Percentiles rank a stretch among this genome's conserved stretches.
Evolutionary conservation across 495 filamentous ascomycete genomes (phyloP).

Genomic region (Penicillium bovifimosum): DNA sequence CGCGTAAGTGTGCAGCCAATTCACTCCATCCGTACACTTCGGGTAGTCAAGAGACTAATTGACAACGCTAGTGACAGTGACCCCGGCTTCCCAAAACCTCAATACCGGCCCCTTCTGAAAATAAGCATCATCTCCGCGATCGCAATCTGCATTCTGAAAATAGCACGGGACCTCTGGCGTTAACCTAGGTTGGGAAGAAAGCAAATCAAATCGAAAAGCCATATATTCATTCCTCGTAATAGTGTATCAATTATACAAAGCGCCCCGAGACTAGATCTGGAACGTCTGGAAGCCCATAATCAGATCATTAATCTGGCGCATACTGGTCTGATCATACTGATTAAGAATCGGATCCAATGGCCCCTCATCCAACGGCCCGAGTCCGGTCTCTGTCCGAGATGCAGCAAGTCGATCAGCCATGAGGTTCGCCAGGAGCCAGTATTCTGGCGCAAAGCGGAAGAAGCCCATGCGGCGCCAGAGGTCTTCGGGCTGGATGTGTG

Average conservation of each 20-base stretch:
- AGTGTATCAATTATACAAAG: not conserved
- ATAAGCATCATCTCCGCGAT: constrained; percentile 1
- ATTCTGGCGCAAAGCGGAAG: constrained; percentile 14
- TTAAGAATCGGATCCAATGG: constrained; percentile 20
- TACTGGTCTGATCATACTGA: constrained; percentile 23
- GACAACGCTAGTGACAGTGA: not conserved
- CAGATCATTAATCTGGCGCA: constrained; percentile 23
- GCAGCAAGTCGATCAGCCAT: constrained; percentile 17
- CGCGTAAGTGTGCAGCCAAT: not conserved
- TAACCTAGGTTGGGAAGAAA: not conserved
- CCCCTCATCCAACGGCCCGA: constrained; percentile 7
- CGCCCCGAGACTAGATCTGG: constrained; percentile 2
- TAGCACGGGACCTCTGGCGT: not conserved
- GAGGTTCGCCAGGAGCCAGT: constrained; percentile 19
- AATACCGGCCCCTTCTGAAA: not conserved
- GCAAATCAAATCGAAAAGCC: not conserved
- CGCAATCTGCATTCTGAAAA: not conserved
- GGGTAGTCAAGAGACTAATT: not conserved
- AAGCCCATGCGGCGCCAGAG: constrained; percentile 23
- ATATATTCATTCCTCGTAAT: not conserved
- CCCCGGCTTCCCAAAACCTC: not conserved
- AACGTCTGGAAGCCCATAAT: constrained; percentile 18
- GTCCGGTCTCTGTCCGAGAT: not conserved
- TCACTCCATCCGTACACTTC: not conserved
- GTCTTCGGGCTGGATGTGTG: not conserved